These are phyloP conservation scores for Staphylotrichum longicolle DNA, from an alignment of 495 filamentous ascomycete species.

Conservation along the genomic window DNA sequence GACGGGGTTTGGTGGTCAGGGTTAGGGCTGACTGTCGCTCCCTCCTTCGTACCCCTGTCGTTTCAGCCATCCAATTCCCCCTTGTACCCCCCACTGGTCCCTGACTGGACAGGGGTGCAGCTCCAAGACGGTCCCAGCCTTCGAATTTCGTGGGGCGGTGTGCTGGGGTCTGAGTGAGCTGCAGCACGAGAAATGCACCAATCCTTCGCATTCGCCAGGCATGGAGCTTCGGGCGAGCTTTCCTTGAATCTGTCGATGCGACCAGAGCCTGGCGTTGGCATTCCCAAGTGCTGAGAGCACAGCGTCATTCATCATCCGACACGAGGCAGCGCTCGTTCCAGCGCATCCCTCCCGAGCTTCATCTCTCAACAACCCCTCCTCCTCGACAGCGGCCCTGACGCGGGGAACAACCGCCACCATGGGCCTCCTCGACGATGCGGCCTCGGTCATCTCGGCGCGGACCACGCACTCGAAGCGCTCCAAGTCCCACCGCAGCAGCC, in stretches of 20 bases:
- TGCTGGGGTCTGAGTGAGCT: background rate
- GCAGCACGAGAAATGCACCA: background rate
- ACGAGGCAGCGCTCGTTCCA: no score
- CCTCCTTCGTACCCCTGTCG: no score
- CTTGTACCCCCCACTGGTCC: background rate
- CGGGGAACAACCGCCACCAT: constrained; percentile 24
- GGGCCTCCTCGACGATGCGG: constrained; percentile 46
- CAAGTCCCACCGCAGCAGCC: constrained; percentile 29
- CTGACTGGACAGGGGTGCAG: constrained; percentile 3
- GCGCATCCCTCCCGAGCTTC: no score
- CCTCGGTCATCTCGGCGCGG: constrained; percentile 40
- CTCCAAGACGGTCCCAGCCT: constrained; percentile 14
- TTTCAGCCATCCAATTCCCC: no score
- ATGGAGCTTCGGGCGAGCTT: background rate
- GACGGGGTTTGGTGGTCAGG: no score
- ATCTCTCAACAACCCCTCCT: no score
- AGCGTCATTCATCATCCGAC: background rate
- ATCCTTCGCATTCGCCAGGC: background rate
- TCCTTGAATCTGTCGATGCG: background rate
- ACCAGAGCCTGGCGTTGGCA: background rate
- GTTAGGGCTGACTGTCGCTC: no score
- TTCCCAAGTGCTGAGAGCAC: background rate
- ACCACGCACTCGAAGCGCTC: constrained; percentile 37
- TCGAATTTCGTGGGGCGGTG: constrained; percentile 12
- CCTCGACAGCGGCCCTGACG: background rate